Conservation (phyloP, 768 basidiomycete species). For the Dioszegia hungarica region DNA sequence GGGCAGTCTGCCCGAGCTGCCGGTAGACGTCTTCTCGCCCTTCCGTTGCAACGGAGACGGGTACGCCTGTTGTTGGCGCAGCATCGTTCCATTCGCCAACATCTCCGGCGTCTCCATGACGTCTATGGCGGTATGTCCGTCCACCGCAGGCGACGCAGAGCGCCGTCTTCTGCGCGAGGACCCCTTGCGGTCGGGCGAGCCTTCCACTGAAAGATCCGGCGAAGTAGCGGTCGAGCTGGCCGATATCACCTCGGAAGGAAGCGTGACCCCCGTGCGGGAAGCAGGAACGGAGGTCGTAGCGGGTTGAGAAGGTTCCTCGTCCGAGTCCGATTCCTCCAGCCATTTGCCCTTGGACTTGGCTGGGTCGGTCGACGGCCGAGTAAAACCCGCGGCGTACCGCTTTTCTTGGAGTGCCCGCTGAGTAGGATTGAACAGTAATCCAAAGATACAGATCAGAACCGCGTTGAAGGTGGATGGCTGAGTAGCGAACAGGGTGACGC, state of each 20-base stretch:
- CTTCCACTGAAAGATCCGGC: slow-evolving; percentile 12
- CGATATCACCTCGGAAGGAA: slow-evolving; percentile 10
- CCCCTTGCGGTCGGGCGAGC: not conserved
- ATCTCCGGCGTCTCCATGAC: slow-evolving; percentile 30
- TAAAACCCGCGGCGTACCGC: not conserved
- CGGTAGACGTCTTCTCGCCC: not conserved
- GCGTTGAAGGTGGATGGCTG: slow-evolving; percentile 57
- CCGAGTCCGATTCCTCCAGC: slow-evolving; percentile 43
- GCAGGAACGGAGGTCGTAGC: not conserved
- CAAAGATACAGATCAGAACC: slow-evolving; percentile 13
- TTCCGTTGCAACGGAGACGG: not conserved
- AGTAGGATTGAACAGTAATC: not conserved
- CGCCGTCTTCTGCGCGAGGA: slow-evolving; percentile 11
- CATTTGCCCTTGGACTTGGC: slow-evolving; percentile 30
- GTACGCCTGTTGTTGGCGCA: not conserved
- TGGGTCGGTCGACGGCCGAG: not conserved
- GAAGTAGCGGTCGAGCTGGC: slow-evolving; percentile 3
- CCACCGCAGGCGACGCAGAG: slow-evolving; percentile 18
- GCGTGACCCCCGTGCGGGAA: slow-evolving; percentile 1
- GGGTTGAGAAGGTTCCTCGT: slow-evolving; percentile 35
- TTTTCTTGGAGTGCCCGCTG: slow-evolving; percentile 1
- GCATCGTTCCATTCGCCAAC: not conserved
- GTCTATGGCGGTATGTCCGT: slow-evolving; percentile 30
- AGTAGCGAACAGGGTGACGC: slow-evolving; percentile 69
- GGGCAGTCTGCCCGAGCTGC: slow-evolving; percentile 47